Conservation (phyloP, 257 asterid genomes). For the Oldenlandia corymbosa region DNA sequence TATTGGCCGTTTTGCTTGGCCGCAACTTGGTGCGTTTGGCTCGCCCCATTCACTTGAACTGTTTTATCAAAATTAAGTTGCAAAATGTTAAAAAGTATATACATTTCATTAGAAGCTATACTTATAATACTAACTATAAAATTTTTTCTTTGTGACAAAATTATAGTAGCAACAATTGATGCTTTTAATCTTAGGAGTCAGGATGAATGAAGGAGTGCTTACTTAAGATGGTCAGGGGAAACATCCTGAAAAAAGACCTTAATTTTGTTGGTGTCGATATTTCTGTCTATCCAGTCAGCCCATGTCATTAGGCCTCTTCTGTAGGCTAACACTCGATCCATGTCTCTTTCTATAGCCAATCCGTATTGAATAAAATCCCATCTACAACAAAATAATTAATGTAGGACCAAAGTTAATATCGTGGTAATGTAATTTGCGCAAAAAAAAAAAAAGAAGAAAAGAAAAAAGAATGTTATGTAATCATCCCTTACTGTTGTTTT, state of each 20-base stretch:
- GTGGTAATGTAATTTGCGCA: too few relatives aligned
- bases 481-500: background rate
- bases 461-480: too few relatives aligned
- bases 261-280: background rate
- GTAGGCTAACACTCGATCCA: slow-evolving; percentile 19
- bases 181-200: too few relatives aligned
- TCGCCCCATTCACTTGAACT: background rate
- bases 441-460: too few relatives aligned
- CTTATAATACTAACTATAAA: too few relatives aligned
- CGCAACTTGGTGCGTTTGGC: background rate
- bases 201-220: background rate
- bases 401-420: too few relatives aligned
- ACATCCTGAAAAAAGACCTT: slow-evolving; percentile 30
- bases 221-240: slow-evolving; percentile 28
- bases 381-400: slow-evolving; percentile 10
- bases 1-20: background rate
- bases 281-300: slow-evolving; percentile 29
- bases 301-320: slow-evolving; percentile 22
- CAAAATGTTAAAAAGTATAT: too few relatives aligned
- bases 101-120: too few relatives aligned
- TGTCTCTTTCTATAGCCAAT: slow-evolving; percentile 15
- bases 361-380: slow-evolving; percentile 21
- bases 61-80: background rate
- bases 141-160: too few relatives aligned
- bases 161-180: too few relatives aligned